Conservation (phyloP, 164 flowering plant genomes). For the Kingdonia uniflora region DNA sequence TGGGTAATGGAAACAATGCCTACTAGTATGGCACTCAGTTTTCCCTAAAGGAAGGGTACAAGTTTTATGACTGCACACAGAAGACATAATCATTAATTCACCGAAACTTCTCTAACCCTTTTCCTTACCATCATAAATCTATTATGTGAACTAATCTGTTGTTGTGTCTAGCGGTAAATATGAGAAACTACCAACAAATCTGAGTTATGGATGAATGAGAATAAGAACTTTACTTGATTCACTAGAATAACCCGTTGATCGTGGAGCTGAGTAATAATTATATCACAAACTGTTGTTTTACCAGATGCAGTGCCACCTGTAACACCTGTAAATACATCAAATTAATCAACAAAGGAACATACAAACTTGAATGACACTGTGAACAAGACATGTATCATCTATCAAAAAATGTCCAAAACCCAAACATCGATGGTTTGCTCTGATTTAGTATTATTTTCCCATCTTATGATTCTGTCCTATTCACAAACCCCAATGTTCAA, state of each 20-base stretch:
- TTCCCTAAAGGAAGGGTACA: no score
- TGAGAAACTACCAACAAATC: not conserved
- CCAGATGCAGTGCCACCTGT: conserved; percentile 74
- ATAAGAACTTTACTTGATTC: conserved; percentile 31
- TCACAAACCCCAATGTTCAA: no score
- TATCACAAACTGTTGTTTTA: conserved; percentile 62
- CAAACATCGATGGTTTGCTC: no score
- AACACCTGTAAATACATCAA: conserved; percentile 33
- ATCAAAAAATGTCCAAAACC: no score
- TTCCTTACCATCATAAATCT: not conserved
- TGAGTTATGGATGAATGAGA: not conserved
- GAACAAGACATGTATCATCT: no score
- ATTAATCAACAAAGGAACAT: conserved; percentile 4
- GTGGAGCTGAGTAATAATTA: conserved; percentile 53
- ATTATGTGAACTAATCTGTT: not conserved
- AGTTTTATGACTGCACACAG: no score
- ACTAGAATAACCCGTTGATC: conserved; percentile 64
- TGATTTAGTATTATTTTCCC: no score
- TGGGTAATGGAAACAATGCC: no score
- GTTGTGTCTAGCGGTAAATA: not conserved
- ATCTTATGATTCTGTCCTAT: no score
- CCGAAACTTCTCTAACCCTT: not conserved
- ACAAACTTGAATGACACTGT: not conserved
- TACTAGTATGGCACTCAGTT: no score
- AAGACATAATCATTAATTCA: not conserved